Conservation (phyloP, 352 stramenopile species). For the Saprolegnia parasitica region DNA sequence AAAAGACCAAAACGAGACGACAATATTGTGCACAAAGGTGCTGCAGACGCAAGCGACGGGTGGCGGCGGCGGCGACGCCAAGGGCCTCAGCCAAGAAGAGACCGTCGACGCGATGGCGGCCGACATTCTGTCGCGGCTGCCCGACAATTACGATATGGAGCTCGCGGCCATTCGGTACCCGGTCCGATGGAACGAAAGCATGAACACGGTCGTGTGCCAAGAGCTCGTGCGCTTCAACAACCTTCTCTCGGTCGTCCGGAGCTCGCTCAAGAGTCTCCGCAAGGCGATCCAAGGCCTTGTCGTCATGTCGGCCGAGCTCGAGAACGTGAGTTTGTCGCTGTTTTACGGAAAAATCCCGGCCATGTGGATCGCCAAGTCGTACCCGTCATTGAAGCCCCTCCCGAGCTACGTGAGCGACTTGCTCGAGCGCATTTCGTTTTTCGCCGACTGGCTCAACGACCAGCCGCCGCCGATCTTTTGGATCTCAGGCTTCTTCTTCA, state of each 20-base stretch:
- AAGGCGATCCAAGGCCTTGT: constrained; percentile 90
- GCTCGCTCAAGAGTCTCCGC: constrained; percentile 76
- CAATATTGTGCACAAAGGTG: constrained; percentile 90
- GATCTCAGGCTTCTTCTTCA: constrained; percentile 96
- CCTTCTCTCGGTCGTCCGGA: constrained; percentile 82
- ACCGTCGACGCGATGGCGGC: constrained; percentile 82
- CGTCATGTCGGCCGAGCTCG: constrained; percentile 91
- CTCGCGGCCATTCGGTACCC: constrained; percentile 88
- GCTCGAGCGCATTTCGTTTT: constrained; percentile 87
- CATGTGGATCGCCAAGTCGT: constrained; percentile 87
- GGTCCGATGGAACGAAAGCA: constrained; percentile 89
- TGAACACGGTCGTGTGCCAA: constrained; percentile 93
- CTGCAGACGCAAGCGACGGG: constrained; percentile 86
- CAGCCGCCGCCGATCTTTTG: constrained; percentile 88
- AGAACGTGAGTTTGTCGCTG: constrained; percentile 89
- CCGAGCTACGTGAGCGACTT: constrained; percentile 88
- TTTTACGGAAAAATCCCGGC: constrained; percentile 90
- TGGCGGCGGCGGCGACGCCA: constrained; percentile 39
- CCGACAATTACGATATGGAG: constrained; percentile 91
- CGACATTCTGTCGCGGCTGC: constrained; percentile 83
- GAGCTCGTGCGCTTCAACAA: constrained; percentile 93
- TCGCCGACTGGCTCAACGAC: constrained; percentile 86
- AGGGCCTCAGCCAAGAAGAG: constrained; percentile 79
- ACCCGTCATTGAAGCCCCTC: constrained; percentile 91
- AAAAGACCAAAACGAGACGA: constrained; percentile 92